Conservation (phyloP, 1,139 yeast genomes). For the Taphrina sp. region DNA sequence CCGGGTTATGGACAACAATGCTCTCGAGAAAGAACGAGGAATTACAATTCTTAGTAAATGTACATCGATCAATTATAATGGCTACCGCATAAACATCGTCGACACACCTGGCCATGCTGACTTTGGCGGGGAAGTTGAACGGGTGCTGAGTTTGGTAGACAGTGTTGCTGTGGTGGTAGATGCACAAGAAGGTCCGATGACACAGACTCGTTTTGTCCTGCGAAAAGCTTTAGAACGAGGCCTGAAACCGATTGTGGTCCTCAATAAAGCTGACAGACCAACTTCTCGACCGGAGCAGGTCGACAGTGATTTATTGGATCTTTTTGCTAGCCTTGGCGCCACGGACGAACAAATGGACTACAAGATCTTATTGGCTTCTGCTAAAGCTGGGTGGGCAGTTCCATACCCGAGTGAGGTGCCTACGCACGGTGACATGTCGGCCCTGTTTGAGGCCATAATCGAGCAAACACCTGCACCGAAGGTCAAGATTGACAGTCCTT, state of each 20-base stretch:
- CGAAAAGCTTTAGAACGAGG: constrained; percentile 84
- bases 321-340: constrained; percentile 26
- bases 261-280: constrained; percentile 85
- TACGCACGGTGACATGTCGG: constrained; percentile 14
- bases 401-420: constrained; percentile 16
- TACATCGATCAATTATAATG: constrained; percentile 85
- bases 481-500: constrained; percentile 20
- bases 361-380: constrained; percentile 24
- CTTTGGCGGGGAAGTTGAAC: constrained; percentile 86
- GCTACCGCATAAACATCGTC: constrained; percentile 80
- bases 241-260: constrained; percentile 84
- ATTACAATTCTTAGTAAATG: constrained; percentile 97
- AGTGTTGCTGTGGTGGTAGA: constrained; percentile 89
- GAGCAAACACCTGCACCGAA: constrained; percentile 26
- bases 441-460: constrained; percentile 26
- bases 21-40: constrained; percentile 93
- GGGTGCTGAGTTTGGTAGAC: constrained; percentile 94
- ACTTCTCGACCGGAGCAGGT: constrained; percentile 72
- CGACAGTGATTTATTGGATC: constrained; percentile 67
- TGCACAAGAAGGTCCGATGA: constrained; percentile 95
- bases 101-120: constrained; percentile 99
- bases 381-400: constrained; percentile 32
- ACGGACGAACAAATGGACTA: constrained; percentile 33
- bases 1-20: constrained; percentile 87
- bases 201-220: constrained; percentile 93